Percentiles rank a stretch among this genome's conserved stretches.
Conservation (phyloP, 2,329 filamentous ascomycete species). For the Pyrenophora teres region DNA sequence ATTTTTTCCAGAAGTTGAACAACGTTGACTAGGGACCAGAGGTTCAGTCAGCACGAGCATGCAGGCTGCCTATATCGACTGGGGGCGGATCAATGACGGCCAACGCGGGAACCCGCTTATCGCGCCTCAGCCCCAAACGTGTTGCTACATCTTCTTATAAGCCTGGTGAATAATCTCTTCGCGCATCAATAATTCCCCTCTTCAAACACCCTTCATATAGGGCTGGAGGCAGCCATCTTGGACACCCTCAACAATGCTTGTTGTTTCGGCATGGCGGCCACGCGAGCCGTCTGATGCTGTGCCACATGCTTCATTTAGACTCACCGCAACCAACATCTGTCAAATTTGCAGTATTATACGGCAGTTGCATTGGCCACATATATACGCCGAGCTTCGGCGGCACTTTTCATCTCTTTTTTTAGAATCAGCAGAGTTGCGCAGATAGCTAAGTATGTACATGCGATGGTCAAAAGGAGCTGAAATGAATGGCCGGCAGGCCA, state of each 20-base stretch:
- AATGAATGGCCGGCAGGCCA: slow-evolving; percentile 18
- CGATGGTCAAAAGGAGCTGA: not conserved
- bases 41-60: not conserved
- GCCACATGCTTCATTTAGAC: slow-evolving; percentile 18
- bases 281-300: slow-evolving; percentile 28
- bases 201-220: slow-evolving; percentile 19
- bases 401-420: not conserved
- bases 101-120: slow-evolving; percentile 18
- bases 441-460: not conserved
- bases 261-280: slow-evolving; percentile 24
- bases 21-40: not conserved
- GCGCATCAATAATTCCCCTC: slow-evolving; percentile 22
- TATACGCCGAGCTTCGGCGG: slow-evolving; percentile 13
- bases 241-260: not conserved
- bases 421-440: slow-evolving; percentile 1
- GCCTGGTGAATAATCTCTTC: not conserved
- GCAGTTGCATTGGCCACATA: slow-evolving; percentile 15
- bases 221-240: slow-evolving; percentile 11
- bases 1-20: slow-evolving; percentile 33
- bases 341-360: slow-evolving; percentile 4
- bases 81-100: slow-evolving; percentile 5
- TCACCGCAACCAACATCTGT: slow-evolving; percentile 6
- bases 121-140: slow-evolving; percentile 16
- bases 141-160: slow-evolving; percentile 11
- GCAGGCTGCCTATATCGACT: slow-evolving; percentile 3